A percentile compares a stretch with the other conserved stretches of the same genome.
phyloP scores from a whole-genome alignment of 169 alveolate species.

The Ophryocystis elektroscirrha region DNA sequence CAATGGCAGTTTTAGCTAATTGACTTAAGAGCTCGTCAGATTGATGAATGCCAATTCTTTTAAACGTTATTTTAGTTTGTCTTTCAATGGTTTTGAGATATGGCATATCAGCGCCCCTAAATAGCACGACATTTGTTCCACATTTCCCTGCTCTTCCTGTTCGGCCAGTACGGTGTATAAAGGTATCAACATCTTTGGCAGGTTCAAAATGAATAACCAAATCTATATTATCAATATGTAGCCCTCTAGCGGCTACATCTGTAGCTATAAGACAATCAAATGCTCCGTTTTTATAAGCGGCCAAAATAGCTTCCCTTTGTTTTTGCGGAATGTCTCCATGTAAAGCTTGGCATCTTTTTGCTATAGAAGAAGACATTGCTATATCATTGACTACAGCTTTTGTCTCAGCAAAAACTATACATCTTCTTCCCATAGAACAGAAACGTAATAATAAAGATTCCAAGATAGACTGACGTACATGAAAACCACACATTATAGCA shows the following conservation, averaged over 20 bases:
- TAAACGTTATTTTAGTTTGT: no score
- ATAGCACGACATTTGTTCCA: no score
- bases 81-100: no score
- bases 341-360: slow-evolving; percentile 36
- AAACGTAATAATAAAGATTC: no score
- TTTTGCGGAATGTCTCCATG: slow-evolving; percentile 68
- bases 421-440: no score
- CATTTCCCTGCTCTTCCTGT: slow-evolving; percentile 28
- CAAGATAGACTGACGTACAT: no score
- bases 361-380: slow-evolving; percentile 39
- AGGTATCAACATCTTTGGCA: slow-evolving; percentile 27
- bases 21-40: no score
- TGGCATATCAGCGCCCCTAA: no score
- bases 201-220: slow-evolving; percentile 16
- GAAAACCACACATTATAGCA: no score
- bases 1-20: no score
- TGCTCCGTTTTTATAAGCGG: slow-evolving; percentile 28
- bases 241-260: slow-evolving; percentile 37
- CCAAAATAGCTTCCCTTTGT: slow-evolving; percentile 55
- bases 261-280: slow-evolving; percentile 29
- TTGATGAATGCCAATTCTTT: no score
- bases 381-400: slow-evolving; percentile 58
- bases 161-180: slow-evolving; percentile 25
- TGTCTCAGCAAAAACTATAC: slow-evolving; percentile 62
- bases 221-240: slow-evolving; percentile 23